Conservation (phyloP, 2,329 filamentous ascomycete species). For the Helotiales sp. region DNA sequence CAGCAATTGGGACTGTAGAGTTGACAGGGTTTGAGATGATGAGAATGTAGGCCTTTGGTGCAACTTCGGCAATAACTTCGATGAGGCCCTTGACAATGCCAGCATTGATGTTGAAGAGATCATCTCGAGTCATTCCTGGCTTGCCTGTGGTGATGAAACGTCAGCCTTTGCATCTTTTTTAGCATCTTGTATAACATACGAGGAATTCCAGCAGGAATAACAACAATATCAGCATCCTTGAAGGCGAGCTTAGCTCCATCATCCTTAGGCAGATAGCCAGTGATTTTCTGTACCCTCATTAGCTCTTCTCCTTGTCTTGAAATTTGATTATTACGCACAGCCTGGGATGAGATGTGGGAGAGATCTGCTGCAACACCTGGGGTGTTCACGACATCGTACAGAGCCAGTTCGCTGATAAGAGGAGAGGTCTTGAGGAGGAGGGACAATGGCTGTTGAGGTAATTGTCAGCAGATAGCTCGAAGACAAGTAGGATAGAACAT, state of each 20-base stretch:
- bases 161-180: no score
- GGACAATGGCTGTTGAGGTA: slow-evolving; percentile 73
- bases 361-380: slow-evolving; percentile 95
- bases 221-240: slow-evolving; percentile 90
- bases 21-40: slow-evolving; percentile 99
- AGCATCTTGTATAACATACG: slow-evolving; percentile 67
- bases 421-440: slow-evolving; percentile 91
- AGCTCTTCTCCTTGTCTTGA: slow-evolving; percentile 34
- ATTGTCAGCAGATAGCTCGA: slow-evolving; percentile 15
- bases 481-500: slow-evolving; percentile 29
- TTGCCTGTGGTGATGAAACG: slow-evolving; percentile 66
- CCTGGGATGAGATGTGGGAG: slow-evolving; percentile 92
- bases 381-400: slow-evolving; percentile 99
- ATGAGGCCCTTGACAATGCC: slow-evolving; percentile 95
- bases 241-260: slow-evolving; percentile 85
- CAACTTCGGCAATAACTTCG: slow-evolving; percentile 81
- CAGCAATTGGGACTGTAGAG: slow-evolving; percentile 96
- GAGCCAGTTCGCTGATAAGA: slow-evolving; percentile 85
- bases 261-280: slow-evolving; percentile 83
- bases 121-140: slow-evolving; percentile 98
- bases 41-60: slow-evolving; percentile 90
- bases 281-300: slow-evolving; percentile 65
- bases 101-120: slow-evolving; percentile 99
- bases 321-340: slow-evolving; percentile 54
- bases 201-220: slow-evolving; percentile 97